Percentiles rank a stretch among this genome's conserved stretches.
Conservation (phyloP, 139 green algal species). For the Dunaliella sp. region DNA sequence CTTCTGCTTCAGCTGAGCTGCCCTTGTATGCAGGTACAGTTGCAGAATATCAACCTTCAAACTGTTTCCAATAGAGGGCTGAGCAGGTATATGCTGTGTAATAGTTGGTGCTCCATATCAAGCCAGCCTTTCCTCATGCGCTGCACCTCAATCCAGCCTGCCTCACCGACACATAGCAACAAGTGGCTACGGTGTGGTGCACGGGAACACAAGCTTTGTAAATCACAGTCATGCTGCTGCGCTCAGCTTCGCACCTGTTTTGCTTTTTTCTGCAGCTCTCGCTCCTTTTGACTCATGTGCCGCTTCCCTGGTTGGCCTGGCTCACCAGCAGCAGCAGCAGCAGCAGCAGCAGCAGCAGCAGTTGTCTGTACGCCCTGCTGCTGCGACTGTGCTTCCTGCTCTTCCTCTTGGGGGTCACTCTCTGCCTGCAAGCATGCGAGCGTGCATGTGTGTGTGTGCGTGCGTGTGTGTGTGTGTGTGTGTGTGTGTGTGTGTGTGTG, state of each 20-base stretch:
- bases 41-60: no score
- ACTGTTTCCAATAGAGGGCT: no score
- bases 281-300: constrained; percentile 71
- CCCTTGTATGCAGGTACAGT: no score
- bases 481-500: neutral
- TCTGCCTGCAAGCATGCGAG: neutral
- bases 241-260: constrained; percentile 10
- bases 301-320: constrained; percentile 25
- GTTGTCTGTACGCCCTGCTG: constrained; percentile 8
- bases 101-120: no score
- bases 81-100: no score
- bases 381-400: constrained; percentile 12
- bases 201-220: no score
- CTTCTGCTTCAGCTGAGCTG: no score
- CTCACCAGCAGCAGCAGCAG: constrained; percentile 9
- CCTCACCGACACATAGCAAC: no score
- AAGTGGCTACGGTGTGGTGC: no score
- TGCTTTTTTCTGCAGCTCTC: constrained; percentile 54
- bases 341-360: neutral
- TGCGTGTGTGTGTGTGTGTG: neutral
- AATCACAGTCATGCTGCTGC: no score
- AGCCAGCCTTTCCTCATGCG: no score
- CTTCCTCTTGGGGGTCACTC: constrained; percentile 3
- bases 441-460: neutral
- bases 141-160: no score